Percentiles rank a stretch among this genome's conserved stretches.
These are phyloP conservation scores for Hanseniaspora hatyaiensis DNA, from an alignment of 805 yeast species.

Conservation along the genomic window DNA sequence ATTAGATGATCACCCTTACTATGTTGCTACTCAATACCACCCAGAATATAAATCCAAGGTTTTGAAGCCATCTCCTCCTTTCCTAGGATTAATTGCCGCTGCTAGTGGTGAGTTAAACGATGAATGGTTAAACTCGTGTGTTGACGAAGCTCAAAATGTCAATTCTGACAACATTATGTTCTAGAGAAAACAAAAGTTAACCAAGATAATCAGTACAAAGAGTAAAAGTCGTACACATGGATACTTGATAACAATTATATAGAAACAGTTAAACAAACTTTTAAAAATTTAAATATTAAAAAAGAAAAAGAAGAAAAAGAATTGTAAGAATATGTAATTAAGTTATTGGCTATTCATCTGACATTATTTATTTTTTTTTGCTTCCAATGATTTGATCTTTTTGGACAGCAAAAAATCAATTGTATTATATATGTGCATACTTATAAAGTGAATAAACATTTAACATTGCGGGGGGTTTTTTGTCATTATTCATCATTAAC, in stretches of 20 bases:
- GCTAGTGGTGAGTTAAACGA: constrained; percentile 70
- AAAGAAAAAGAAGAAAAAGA: neutral
- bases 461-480: too few relatives aligned
- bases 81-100: constrained; percentile 92
- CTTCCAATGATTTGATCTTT: too few relatives aligned
- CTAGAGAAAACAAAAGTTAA: too few relatives aligned
- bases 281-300: neutral
- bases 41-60: constrained; percentile 97
- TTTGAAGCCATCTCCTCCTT: constrained; percentile 90
- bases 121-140: constrained; percentile 33
- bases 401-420: too few relatives aligned
- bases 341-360: neutral
- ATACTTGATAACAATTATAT: too few relatives aligned
- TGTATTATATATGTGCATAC: too few relatives aligned
- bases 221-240: too few relatives aligned
- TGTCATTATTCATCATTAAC: neutral
- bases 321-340: neutral
- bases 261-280: too few relatives aligned
- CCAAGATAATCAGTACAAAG: too few relatives aligned
- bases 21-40: constrained; percentile 92
- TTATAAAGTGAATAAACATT: too few relatives aligned
- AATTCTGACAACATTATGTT: constrained; percentile 25
- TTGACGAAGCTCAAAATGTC: constrained; percentile 24
- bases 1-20: constrained; percentile 76
- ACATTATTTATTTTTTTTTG: too few relatives aligned